Percentiles rank a stretch among this genome's conserved stretches.
These are phyloP conservation scores for Acanthamoeba royreba DNA, from an alignment of 208 protist species.

Conservation along the genomic window DNA sequence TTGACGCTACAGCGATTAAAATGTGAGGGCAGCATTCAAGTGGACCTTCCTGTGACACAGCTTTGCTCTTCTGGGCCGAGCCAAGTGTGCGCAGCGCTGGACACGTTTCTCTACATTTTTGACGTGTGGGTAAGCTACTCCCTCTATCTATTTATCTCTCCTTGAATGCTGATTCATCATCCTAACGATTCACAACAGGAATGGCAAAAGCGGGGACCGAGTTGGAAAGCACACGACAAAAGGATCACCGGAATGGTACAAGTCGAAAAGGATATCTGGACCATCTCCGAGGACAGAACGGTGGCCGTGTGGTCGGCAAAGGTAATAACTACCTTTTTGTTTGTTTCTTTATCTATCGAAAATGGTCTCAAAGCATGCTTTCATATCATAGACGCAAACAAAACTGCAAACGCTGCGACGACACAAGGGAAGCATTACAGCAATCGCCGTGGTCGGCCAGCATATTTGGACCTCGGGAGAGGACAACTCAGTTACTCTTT, in stretches of 20 bases:
- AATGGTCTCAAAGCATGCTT: background rate
- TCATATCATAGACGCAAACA: background rate
- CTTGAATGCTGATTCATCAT: background rate
- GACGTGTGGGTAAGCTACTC: background rate
- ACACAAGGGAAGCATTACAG: background rate
- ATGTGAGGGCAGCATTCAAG: constrained; percentile 17
- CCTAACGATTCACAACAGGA: background rate
- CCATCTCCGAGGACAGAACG: background rate
- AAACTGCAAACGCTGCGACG: constrained; percentile 11
- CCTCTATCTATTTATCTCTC: background rate
- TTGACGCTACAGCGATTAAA: background rate
- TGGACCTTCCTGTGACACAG: background rate
- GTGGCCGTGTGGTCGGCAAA: background rate
- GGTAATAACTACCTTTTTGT: background rate
- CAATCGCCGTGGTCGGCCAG: background rate
- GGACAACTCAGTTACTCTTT: background rate
- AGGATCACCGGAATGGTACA: background rate
- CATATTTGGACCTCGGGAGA: background rate
- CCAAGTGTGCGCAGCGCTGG: background rate
- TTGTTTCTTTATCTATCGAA: background rate
- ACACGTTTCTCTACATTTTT: constrained; percentile 2
- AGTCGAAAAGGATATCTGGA: background rate
- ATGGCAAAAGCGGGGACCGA: background rate
- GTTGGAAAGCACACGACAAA: constrained; percentile 8
- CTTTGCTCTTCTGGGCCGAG: background rate